Evolutionary conservation across 1,284 basidiomycete genomes (phyloP).

Genomic region (Schizophyllum amplum): DNA sequence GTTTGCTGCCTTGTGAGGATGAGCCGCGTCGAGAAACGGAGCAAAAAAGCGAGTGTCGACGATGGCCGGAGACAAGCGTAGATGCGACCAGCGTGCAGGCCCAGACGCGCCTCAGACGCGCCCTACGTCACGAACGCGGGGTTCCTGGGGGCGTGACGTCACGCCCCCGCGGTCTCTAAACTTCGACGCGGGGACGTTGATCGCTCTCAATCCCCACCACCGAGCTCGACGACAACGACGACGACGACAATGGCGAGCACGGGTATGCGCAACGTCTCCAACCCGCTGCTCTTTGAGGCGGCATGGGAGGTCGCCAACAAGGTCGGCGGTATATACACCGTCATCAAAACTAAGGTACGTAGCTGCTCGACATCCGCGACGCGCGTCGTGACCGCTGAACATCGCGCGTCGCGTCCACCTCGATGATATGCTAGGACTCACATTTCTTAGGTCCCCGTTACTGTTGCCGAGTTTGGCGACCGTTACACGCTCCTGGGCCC

Average conservation of each 20-base stretch:
- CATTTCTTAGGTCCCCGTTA: slow-evolving; percentile 54
- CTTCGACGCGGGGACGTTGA: neutral
- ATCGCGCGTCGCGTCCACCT: neutral
- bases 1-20: too few species aligned
- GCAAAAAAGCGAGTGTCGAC: too few species aligned
- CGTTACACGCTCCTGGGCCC: slow-evolving; percentile 92
- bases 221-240: neutral
- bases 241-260: neutral
- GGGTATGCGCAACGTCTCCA: slow-evolving; percentile 63
- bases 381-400: neutral
- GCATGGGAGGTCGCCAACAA: slow-evolving; percentile 96
- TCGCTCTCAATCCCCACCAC: neutral
- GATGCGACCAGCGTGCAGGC: too few species aligned
- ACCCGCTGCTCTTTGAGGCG: slow-evolving; percentile 79
- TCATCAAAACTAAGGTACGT: slow-evolving; percentile 94
- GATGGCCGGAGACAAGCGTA: too few species aligned
- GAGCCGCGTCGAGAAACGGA: too few species aligned
- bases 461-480: slow-evolving; percentile 87
- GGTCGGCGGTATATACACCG: slow-evolving; percentile 98
- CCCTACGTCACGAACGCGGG: neutral
- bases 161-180: neutral
- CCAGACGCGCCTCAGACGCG: neutral
- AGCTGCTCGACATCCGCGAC: neutral
- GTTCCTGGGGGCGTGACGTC: neutral
- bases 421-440: neutral